Conservation (phyloP, 768 basidiomycete species). For the Tylopilus subfusipes region DNA sequence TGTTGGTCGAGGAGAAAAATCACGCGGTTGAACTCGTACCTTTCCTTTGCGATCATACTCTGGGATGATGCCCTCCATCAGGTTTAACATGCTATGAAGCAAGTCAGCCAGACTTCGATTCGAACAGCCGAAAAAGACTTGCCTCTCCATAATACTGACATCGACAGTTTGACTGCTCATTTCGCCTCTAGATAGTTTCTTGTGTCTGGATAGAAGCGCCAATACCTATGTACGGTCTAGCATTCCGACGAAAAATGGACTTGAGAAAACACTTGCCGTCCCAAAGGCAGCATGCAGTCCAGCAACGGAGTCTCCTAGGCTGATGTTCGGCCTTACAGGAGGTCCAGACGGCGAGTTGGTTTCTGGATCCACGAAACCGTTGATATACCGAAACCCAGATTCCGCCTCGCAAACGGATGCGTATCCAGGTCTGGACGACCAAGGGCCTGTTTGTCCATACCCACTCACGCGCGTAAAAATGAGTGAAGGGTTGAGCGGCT, state of each 20-base stretch:
- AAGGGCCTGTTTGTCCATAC: slow-evolving; percentile 73
- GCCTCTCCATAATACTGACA: slow-evolving; percentile 75
- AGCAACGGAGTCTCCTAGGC: slow-evolving; percentile 68
- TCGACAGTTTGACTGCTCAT: slow-evolving; percentile 56
- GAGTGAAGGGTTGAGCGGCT: slow-evolving; percentile 77
- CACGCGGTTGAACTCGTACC: slow-evolving; percentile 30
- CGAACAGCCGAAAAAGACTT: neutral
- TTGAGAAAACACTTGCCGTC: slow-evolving; percentile 46
- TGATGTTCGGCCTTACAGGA: slow-evolving; percentile 69
- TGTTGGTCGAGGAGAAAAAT: neutral
- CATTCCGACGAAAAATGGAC: neutral
- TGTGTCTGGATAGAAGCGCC: slow-evolving; percentile 51
- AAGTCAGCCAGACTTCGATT: neutral
- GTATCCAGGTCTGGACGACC: slow-evolving; percentile 66
- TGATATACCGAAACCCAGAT: slow-evolving; percentile 71
- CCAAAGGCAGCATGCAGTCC: slow-evolving; percentile 73
- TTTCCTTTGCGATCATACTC: slow-evolving; percentile 72
- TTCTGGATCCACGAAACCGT: slow-evolving; percentile 55
- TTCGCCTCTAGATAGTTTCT: slow-evolving; percentile 28
- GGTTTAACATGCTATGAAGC: slow-evolving; percentile 58
- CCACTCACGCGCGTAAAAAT: slow-evolving; percentile 88
- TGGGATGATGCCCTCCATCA: slow-evolving; percentile 76
- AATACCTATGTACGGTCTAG: slow-evolving; percentile 42
- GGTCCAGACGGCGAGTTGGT: slow-evolving; percentile 55
- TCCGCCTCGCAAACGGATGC: slow-evolving; percentile 77